A percentile compares a stretch with the other conserved stretches of the same genome.
These are phyloP conservation scores for Hanseniaspora sp. DNA, from an alignment of 1,139 yeast genomes.

Conservation along the genomic window DNA sequence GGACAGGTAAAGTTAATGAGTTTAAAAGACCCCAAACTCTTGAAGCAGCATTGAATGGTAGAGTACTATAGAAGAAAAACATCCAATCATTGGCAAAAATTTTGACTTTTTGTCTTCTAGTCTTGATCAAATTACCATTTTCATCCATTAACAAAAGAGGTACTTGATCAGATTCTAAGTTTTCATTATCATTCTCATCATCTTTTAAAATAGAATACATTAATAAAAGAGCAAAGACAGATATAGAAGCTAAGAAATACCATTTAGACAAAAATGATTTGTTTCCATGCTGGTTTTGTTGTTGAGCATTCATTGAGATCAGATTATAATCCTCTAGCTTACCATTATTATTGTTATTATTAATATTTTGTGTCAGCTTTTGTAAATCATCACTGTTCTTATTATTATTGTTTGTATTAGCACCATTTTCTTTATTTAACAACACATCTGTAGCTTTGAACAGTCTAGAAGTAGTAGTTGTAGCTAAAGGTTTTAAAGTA, in stretches of 20 bases:
- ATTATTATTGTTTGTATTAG: background rate
- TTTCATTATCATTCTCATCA: constrained; percentile 7
- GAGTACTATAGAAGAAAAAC: constrained; percentile 74
- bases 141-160: constrained; percentile 10
- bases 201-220: constrained; percentile 13
- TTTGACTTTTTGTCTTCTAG: constrained; percentile 19
- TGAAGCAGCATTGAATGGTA: constrained; percentile 84
- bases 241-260: constrained; percentile 14
- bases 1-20: constrained; percentile 69
- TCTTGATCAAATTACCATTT: constrained; percentile 10
- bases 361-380: background rate
- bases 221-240: constrained; percentile 14
- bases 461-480: constrained; percentile 2
- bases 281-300: background rate
- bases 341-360: background rate
- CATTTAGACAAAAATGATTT: constrained; percentile 14
- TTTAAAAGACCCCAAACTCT: constrained; percentile 92
- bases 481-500: constrained; percentile 7
- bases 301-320: background rate
- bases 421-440: constrained; percentile 1
- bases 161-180: background rate
- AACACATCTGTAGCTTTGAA: constrained; percentile 11
- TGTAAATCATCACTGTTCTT: background rate
- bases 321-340: constrained; percentile 1
- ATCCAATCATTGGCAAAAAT: constrained; percentile 59